Conservation (phyloP, 169 alveolate genomes). For the Babesia bovis region DNA sequence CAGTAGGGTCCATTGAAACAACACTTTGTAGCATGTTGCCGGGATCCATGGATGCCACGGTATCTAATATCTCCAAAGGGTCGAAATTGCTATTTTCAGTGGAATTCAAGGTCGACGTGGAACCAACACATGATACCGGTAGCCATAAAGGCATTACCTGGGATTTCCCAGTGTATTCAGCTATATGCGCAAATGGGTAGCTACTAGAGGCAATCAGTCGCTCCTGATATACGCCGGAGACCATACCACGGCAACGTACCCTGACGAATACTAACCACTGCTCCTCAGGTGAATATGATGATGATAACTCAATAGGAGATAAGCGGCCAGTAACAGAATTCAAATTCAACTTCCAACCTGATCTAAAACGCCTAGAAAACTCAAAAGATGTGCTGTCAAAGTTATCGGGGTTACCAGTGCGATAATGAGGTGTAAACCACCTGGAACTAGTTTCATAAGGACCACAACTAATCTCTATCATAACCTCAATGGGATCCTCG, state of each 20-base stretch:
- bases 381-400: neutral
- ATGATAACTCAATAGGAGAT: conserved; percentile 72
- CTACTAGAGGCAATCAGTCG: conserved; percentile 41
- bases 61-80: conserved; percentile 11
- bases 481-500: conserved; percentile 51
- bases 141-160: conserved; percentile 54
- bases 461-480: conserved; percentile 84
- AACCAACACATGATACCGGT: conserved; percentile 24
- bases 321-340: conserved; percentile 70
- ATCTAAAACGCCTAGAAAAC: conserved; percentile 5
- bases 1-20: conserved; percentile 22
- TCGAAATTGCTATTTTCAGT: conserved; percentile 38
- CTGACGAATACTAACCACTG: conserved; percentile 84
- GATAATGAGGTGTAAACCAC: conserved; percentile 67
- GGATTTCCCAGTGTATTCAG: conserved; percentile 37
- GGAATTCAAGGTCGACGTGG: conserved; percentile 13
- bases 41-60: conserved; percentile 9
- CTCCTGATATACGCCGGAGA: conserved; percentile 1
- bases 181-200: conserved; percentile 37
- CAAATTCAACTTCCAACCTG: conserved; percentile 36
- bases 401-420: neutral
- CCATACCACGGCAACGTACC: conserved; percentile 64
- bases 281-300: conserved; percentile 72
- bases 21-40: conserved; percentile 4
- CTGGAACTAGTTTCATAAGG: conserved; percentile 80